phyloP scores from a whole-genome alignment of 2,329 filamentous ascomycete species.

The Microcera coccophila region DNA sequence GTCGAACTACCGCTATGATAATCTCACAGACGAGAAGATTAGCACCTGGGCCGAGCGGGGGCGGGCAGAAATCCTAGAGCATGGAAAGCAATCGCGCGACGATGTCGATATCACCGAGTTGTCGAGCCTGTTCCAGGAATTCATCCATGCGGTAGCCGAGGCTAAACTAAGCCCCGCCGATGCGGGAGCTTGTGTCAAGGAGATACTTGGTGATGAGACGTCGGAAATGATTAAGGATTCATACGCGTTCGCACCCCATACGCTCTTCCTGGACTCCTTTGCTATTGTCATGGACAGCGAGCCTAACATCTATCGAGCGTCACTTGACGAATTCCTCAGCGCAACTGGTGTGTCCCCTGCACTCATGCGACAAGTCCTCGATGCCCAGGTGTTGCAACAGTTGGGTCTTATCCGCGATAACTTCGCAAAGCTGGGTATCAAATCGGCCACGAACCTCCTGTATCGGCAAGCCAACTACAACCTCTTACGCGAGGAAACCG shows the following conservation, averaged over 20 bases:
- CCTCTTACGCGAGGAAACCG: conserved; percentile 86
- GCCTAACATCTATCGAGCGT: conserved; percentile 44
- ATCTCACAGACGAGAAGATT: conserved; percentile 67
- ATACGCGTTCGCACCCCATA: conserved; percentile 57
- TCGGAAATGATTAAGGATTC: conserved; percentile 48
- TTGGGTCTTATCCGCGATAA: conserved; percentile 80
- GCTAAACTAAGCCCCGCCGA: conserved; percentile 62
- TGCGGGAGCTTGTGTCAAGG: conserved; percentile 67
- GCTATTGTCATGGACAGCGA: conserved; percentile 75
- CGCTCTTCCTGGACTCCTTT: conserved; percentile 77
- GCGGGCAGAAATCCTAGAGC: conserved; percentile 62
- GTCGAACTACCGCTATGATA: conserved; percentile 65
- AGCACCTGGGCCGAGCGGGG: conserved; percentile 64
- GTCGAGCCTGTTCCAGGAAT: conserved; percentile 76
- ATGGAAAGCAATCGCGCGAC: conserved; percentile 60
- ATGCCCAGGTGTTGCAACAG: conserved; percentile 68
- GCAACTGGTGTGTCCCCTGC: conserved; percentile 68
- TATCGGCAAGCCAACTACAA: conserved; percentile 98
- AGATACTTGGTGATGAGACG: conserved; percentile 62
- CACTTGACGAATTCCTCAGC: conserved; percentile 64
- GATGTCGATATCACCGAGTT: conserved; percentile 67
- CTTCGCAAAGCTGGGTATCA: conserved; percentile 77
- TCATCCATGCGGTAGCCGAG: conserved; percentile 72
- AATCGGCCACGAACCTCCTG: conserved; percentile 86
- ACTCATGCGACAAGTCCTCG: conserved; percentile 78